These are phyloP conservation scores for Wickerhamiella kurtzmanii DNA, from an alignment of 805 yeast genomes.

Conservation along the genomic window DNA sequence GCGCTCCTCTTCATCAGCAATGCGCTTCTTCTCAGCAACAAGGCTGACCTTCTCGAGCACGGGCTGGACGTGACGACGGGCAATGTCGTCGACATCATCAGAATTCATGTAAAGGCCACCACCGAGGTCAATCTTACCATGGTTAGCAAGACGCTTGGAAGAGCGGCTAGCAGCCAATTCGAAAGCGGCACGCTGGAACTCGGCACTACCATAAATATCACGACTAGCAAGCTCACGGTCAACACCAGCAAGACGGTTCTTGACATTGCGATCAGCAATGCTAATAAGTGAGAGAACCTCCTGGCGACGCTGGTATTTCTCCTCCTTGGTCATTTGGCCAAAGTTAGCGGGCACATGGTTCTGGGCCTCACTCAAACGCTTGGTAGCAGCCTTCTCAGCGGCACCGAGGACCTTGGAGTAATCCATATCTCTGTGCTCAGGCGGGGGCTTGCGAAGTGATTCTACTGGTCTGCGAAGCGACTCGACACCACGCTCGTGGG, in stretches of 20 bases:
- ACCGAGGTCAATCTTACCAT: slow-evolving; percentile 61
- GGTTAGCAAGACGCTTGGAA: slow-evolving; percentile 40
- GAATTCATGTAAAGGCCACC: slow-evolving; percentile 73
- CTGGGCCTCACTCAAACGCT: slow-evolving; percentile 13
- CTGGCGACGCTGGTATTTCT: slow-evolving; percentile 19
- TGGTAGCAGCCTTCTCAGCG: slow-evolving; percentile 24
- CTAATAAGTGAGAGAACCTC: slow-evolving; percentile 19
- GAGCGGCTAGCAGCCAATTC: slow-evolving; percentile 60
- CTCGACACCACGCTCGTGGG: slow-evolving; percentile 2
- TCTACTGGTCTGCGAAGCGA: not conserved
- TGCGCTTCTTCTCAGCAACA: slow-evolving; percentile 59
- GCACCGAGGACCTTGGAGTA: slow-evolving; percentile 20
- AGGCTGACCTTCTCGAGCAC: slow-evolving; percentile 58
- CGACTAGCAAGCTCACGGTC: slow-evolving; percentile 32
- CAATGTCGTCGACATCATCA: slow-evolving; percentile 66
- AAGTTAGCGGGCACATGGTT: slow-evolving; percentile 16
- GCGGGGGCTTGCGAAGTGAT: no score
- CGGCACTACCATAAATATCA: slow-evolving; percentile 32
- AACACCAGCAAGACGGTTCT: slow-evolving; percentile 27
- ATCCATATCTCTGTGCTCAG: slow-evolving; percentile 11
- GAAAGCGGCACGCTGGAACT: slow-evolving; percentile 58
- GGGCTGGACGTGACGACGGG: slow-evolving; percentile 68
- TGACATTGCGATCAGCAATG: slow-evolving; percentile 21
- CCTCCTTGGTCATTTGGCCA: slow-evolving; percentile 16
- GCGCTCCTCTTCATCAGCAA: slow-evolving; percentile 34